Percentiles rank a stretch among this genome's conserved stretches.
These are phyloP conservation scores for Lodderomyces pseudojiufengensis DNA, from an alignment of 1,139 yeast species.

Conservation along the genomic window DNA sequence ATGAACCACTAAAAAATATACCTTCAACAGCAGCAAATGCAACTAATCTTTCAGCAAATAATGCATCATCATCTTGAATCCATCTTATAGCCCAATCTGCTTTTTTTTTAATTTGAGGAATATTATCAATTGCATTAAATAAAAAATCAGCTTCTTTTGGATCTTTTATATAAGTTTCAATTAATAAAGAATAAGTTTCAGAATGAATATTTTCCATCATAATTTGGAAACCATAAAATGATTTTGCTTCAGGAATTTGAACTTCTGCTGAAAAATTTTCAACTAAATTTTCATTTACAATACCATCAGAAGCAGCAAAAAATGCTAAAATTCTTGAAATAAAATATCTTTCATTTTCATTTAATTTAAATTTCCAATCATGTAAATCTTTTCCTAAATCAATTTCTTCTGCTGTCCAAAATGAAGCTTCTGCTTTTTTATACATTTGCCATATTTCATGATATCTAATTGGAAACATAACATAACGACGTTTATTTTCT, in stretches of 20 bases:
- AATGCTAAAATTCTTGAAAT: conserved; percentile 92
- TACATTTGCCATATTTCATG: conserved; percentile 99
- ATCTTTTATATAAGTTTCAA: conserved; percentile 93
- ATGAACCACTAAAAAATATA: conserved; percentile 95
- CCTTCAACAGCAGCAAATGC: conserved; percentile 99
- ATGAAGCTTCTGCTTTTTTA: conserved; percentile 97
- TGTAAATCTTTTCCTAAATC: conserved; percentile 86
- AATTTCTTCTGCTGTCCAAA: conserved; percentile 99
- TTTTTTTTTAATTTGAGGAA: conserved; percentile 92
- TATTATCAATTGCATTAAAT: conserved; percentile 91
- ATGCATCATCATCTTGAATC: conserved; percentile 83
- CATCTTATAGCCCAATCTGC: conserved; percentile 98
- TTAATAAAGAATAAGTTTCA: conserved; percentile 90
- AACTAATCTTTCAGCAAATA: conserved; percentile 91
- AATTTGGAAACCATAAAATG: conserved; percentile 98
- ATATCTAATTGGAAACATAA: conserved; percentile 93
- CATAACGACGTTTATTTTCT: conserved; percentile 89
- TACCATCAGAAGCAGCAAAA: conserved; percentile 97
- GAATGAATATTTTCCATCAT: conserved; percentile 99
- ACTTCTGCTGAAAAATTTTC: conserved; percentile 97
- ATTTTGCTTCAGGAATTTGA: conserved; percentile 95
- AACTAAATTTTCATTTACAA: conserved; percentile 93
- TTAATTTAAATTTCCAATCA: conserved; percentile 86
- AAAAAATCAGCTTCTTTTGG: conserved; percentile 84
- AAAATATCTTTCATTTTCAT: conserved; percentile 86